Evolutionary conservation across 306 rosid species (phyloP).

Genomic region (Prinsepia uniflora): DNA sequence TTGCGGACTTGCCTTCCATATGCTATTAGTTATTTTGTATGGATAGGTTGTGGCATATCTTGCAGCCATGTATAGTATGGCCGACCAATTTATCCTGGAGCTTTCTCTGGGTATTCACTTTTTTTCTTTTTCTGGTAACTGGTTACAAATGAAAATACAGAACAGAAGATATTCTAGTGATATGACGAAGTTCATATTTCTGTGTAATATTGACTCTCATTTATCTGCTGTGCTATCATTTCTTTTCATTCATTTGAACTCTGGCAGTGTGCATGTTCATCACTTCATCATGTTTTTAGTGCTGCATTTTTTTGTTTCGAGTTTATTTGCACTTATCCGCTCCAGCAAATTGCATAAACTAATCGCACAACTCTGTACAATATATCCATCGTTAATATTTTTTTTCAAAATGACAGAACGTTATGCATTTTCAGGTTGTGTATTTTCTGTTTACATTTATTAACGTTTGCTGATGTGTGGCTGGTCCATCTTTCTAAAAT

Average conservation of each 20-base stretch:
- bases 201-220: not conserved
- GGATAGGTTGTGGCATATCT: constrained; percentile 87
- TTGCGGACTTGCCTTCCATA: constrained; percentile 24
- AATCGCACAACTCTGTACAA: not conserved
- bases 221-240: not conserved
- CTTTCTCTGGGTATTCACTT: constrained; percentile 84
- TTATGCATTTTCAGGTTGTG: not conserved
- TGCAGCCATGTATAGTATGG: constrained; percentile 97
- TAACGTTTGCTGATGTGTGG: constrained; percentile 13
- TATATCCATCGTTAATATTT: not conserved
- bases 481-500: constrained; percentile 33
- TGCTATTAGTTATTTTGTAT: constrained; percentile 23
- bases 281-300: not conserved
- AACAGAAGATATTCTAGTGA: not conserved
- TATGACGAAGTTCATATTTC: not conserved
- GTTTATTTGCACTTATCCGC: not conserved
- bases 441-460: not conserved
- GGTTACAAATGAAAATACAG: not conserved
- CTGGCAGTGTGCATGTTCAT: not conserved
- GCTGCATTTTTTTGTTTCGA: too few relatives aligned
- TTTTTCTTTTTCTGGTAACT: constrained; percentile 7
- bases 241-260: not conserved
- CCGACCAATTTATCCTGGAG: constrained; percentile 94
- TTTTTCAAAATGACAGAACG: too few relatives aligned
- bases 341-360: not conserved